Conservation (phyloP, 2,329 filamentous ascomycete species). For the Exophiala viscosa region DNA sequence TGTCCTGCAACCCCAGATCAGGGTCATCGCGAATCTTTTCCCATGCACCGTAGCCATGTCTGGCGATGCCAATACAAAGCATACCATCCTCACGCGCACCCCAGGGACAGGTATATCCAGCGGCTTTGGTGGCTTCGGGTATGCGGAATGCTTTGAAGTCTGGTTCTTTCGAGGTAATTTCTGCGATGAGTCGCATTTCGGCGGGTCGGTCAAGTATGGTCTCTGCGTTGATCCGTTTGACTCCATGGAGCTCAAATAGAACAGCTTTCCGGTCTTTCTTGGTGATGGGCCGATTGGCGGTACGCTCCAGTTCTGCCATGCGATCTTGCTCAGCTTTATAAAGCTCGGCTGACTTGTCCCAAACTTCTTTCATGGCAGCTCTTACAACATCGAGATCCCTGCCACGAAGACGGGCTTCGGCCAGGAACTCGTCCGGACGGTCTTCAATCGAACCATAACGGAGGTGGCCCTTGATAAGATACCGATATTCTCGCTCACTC, state of each 20-base stretch:
- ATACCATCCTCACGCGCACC: conserved; percentile 92
- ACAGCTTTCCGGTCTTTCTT: conserved; percentile 99
- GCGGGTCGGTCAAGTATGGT: conserved; percentile 87
- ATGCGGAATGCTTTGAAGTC: conserved; percentile 80
- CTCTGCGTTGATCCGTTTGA: conserved; percentile 93
- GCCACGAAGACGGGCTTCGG: conserved; percentile 77
- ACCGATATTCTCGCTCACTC: conserved; percentile 86
- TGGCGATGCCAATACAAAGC: conserved; percentile 88
- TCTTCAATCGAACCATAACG: conserved; percentile 89
- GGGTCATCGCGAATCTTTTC: conserved; percentile 86
- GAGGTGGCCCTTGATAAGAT: conserved; percentile 85
- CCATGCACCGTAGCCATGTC: conserved; percentile 95
- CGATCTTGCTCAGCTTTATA: conserved; percentile 69
- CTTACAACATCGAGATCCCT: conserved; percentile 78
- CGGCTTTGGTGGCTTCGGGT: conserved; percentile 84
- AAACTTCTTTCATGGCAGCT: conserved; percentile 71
- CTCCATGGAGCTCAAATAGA: conserved; percentile 86
- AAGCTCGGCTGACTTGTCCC: conserved; percentile 66
- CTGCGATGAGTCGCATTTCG: conserved; percentile 79
- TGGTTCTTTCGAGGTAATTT: conserved; percentile 60
- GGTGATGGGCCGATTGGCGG: conserved; percentile 74
- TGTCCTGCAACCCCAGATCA: conserved; percentile 79
- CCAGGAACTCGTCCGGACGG: conserved; percentile 78
- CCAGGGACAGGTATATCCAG: conserved; percentile 89
- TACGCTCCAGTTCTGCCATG: conserved; percentile 61